Evolutionary conservation across 2,329 filamentous ascomycete genomes (phyloP), one percentile per base, ranked within the genome.

Genomic region (Aspergillus sp.): DNA sequence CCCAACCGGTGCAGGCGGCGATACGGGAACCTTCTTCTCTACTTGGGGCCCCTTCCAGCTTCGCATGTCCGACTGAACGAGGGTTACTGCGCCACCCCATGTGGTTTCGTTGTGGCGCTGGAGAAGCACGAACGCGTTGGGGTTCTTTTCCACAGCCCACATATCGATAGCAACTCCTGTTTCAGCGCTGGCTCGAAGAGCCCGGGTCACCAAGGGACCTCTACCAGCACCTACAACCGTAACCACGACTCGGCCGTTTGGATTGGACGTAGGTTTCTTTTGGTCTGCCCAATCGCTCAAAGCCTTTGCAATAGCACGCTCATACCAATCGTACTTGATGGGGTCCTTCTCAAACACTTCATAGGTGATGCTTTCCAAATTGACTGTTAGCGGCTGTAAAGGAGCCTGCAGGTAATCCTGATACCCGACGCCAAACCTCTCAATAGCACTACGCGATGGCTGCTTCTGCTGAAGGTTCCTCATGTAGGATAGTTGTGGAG

Each of bases 261-360:
- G 75, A 8, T 84, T 84, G 4, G 85, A 88, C 0, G 83, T 87
- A 0, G 88, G 83, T 61, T 88, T 89, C 30, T 79, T 74, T 48
- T 87, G 76, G 34, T 75, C 70, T 48, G 77, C 77, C 84, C 93
- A 94, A 60, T 97, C 90, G 8, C 72, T 76, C 51, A 98, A 74
- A 0, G 93, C 91, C 53, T 86, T 81, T 3, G 81, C 80, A 47
- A 94, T 85, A 9, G 93, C 93, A 41, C 78, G 76, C 65, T 97
- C 89, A 63, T 98, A 98, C 76, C 91, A 94, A 53, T 89, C 83
- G 64, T 98, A 98, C 69, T 98, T 98, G 69, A 98, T 86, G 0
- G 93, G 93, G 54, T 98, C 94, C 56, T 94, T 94, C 66, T 98
- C 93, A 60, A 98, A 98, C 2, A 97, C 91, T 64, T 98, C 93